Percentiles rank a stretch among this genome's conserved stretches.
These are phyloP conservation scores for Tolypocladium tundrense DNA, from an alignment of 2,329 filamentous ascomycete genomes.

Conservation along the genomic window DNA sequence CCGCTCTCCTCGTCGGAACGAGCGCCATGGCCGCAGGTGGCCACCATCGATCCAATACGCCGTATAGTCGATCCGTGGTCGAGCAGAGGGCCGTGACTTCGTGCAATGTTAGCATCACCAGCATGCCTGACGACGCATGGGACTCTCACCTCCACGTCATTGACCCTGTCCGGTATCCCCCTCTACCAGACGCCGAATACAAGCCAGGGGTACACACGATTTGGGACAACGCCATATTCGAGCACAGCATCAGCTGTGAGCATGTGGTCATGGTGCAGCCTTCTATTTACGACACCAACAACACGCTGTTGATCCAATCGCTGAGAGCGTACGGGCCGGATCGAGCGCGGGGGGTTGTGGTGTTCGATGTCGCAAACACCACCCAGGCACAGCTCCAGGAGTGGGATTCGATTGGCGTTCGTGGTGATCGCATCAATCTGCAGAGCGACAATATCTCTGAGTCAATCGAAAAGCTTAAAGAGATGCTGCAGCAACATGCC, in stretches of 20 bases:
- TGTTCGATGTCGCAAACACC: background rate
- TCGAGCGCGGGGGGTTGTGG: background rate
- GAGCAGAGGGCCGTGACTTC: no score
- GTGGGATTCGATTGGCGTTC: background rate
- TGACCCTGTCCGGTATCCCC: background rate
- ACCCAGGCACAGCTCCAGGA: background rate
- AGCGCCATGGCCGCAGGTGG: no score
- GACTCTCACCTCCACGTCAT: constrained; percentile 2
- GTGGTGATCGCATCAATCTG: constrained; percentile 1
- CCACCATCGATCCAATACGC: no score
- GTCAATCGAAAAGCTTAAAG: background rate
- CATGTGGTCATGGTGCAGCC: constrained; percentile 2
- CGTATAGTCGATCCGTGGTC: no score
- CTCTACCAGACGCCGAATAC: background rate
- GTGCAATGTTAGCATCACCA: background rate
- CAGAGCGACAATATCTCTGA: background rate
- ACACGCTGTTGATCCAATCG: constrained; percentile 1
- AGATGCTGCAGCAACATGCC: background rate
- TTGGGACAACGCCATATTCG: background rate
- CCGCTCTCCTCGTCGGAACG: no score
- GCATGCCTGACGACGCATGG: background rate
- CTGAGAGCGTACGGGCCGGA: background rate
- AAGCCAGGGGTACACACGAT: background rate
- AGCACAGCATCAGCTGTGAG: background rate
- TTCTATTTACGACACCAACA: constrained; percentile 1